These are phyloP conservation scores for Pseudonitzschia multiseries DNA, from an alignment of 108 stramenopile genomes.

Conservation along the genomic window DNA sequence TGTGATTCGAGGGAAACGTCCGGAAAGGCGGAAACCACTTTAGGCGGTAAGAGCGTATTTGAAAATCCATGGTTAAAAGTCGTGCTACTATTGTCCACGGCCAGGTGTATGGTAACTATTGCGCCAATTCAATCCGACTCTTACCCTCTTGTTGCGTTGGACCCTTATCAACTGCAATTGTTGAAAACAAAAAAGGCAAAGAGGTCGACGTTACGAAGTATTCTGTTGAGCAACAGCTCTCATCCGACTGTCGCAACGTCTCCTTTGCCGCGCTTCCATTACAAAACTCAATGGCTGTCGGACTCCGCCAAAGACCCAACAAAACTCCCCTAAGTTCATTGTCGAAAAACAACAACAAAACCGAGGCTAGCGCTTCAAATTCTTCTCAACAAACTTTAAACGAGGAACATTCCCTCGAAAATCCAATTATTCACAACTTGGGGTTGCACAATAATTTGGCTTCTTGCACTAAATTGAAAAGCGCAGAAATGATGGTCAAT, in stretches of 20 bases:
- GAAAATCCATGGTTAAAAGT: background rate
- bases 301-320: background rate
- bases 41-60: background rate
- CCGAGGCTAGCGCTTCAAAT: background rate
- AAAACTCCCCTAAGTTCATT: background rate
- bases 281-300: background rate
- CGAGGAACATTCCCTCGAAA: slow-evolving; percentile 3
- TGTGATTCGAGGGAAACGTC: background rate
- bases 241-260: background rate
- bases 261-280: background rate
- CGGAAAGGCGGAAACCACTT: background rate
- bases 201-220: background rate
- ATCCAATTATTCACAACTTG: background rate
- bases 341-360: background rate
- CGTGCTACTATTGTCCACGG: background rate
- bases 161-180: background rate
- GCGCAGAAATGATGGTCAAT: slow-evolving; percentile 4
- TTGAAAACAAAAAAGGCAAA: background rate
- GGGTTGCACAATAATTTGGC: background rate
- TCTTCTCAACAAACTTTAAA: background rate
- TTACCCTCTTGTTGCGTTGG: background rate
- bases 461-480: background rate
- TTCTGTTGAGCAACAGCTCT: background rate
- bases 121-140: background rate
- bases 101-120: background rate